phyloP scores from a whole-genome alignment of 148 eudicot genomes.

The Persicaria tinctoria region DNA sequence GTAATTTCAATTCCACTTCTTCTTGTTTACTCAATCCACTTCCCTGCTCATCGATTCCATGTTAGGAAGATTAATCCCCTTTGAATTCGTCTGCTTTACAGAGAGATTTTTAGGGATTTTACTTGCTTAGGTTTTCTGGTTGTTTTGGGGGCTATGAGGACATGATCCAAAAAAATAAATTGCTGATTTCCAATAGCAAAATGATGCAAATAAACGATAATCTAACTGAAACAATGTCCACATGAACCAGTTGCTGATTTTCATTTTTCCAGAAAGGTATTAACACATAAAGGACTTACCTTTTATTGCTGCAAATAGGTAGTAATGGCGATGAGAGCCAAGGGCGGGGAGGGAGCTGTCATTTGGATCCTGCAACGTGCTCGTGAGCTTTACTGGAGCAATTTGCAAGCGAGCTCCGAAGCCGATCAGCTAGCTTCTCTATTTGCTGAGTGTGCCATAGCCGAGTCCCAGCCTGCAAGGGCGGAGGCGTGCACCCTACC shows the following conservation, averaged over 20 bases:
- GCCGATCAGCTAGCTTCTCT: slow-evolving; percentile 88
- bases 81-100: not conserved
- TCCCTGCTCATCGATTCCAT: not conserved
- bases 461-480: slow-evolving; percentile 62
- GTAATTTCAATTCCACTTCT: slow-evolving; percentile 23
- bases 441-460: slow-evolving; percentile 94
- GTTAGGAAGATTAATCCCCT: not conserved
- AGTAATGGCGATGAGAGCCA: slow-evolving; percentile 67
- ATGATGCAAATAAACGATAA: too few species aligned
- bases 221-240: too few species aligned
- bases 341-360: slow-evolving; percentile 84
- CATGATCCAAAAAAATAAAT: too few species aligned
- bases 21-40: not conserved
- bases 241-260: not conserved
- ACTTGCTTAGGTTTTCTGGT: not conserved
- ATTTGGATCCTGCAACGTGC: slow-evolving; percentile 60
- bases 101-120: slow-evolving; percentile 1
- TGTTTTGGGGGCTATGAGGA: not conserved
- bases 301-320: slow-evolving; percentile 37
- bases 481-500: slow-evolving; percentile 15
- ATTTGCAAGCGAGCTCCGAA: slow-evolving; percentile 49
- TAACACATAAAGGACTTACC: not conserved
- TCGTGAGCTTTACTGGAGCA: slow-evolving; percentile 62
- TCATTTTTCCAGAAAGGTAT: not conserved
- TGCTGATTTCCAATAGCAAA: too few species aligned